phyloP scores from a whole-genome alignment of 805 yeast species.

The Metahyphopichia silvanorum region DNA sequence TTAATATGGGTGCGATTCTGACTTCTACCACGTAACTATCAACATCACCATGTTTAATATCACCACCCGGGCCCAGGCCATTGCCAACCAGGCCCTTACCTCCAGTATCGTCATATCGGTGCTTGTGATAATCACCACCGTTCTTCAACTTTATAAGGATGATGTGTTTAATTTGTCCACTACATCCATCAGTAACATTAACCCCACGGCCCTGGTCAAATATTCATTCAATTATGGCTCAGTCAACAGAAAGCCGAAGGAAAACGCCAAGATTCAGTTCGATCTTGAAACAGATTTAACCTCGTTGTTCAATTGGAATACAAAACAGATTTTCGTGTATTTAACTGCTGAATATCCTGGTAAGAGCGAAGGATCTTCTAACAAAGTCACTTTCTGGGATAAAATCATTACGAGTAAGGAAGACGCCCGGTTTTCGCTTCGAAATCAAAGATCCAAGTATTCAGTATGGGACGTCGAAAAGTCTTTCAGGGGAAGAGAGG shows the following conservation, averaged over 20 bases:
- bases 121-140: constrained; percentile 46
- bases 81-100: constrained; percentile 53
- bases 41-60: constrained; percentile 36
- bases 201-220: constrained; percentile 42
- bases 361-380: constrained; percentile 39
- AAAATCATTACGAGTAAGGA: constrained; percentile 60
- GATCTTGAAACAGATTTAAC: constrained; percentile 73
- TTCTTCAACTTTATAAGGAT: constrained; percentile 44
- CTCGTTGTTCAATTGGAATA: constrained; percentile 91
- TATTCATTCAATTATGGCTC: constrained; percentile 69
- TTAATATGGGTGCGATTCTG: no score
- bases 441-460: constrained; percentile 64
- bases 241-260: constrained; percentile 62
- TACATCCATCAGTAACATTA: constrained; percentile 32
- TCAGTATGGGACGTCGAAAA: constrained; percentile 83
- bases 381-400: constrained; percentile 89
- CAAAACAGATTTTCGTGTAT: constrained; percentile 92
- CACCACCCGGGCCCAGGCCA: constrained; percentile 40
- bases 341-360: constrained; percentile 80
- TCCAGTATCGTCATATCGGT: constrained; percentile 45
- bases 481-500: constrained; percentile 58
- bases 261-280: constrained; percentile 67
- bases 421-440: constrained; percentile 55
- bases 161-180: constrained; percentile 44
- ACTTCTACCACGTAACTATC: no score